Evolutionary conservation across 2,329 filamentous ascomycete genomes (phyloP), one percentile per base, ranked within the genome.

Genomic region (Fusarium aywerte): DNA sequence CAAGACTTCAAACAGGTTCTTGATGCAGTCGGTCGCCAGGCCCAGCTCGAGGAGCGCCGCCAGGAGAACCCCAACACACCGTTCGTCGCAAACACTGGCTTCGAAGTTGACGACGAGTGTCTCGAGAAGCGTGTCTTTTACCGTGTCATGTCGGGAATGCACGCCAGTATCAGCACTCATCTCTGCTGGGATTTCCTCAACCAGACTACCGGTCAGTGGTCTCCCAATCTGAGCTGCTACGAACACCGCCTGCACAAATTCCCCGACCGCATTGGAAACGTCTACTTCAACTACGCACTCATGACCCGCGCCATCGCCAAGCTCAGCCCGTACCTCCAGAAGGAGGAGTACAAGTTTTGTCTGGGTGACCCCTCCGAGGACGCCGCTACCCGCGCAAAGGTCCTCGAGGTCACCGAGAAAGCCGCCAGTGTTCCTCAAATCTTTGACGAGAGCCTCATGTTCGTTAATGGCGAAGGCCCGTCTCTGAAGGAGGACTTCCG

Each of bases 211-310:
- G 96, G 96, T 59, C 82, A 93, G 79, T 99, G 96, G 96, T 88
- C 90, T 48, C 94, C 93, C 23, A 99, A 99, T 74, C 78, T 97
- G 53, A 83, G 89, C 66, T 99, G 96, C 83, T 99, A 97, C 84
- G 89, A 92, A 75, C 82, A 89, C 32, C 89, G 96, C n/a, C 86
- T 99, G 16, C 92, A 97, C 78, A 83, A 85, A 21, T 88, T 92
- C 76, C 93, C 95, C 0, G 96, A 99, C 71, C 91, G 95, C 62
- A 92, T 99, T 75, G 96, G 94, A 70, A 99, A 99, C 79, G 85
- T 99, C 48, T 99, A 99, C 83, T 99, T 99, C 83, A 98, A 99
- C 86, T 99, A 97, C 76, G 96, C 96, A 1, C 86, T 99, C n/a
- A 85, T 99, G 38, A 91, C 95, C 25, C 91, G 96, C 48, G 96